Conservation (phyloP, 2,329 filamentous ascomycete species). For the Trichophyton benhamiae region DNA sequence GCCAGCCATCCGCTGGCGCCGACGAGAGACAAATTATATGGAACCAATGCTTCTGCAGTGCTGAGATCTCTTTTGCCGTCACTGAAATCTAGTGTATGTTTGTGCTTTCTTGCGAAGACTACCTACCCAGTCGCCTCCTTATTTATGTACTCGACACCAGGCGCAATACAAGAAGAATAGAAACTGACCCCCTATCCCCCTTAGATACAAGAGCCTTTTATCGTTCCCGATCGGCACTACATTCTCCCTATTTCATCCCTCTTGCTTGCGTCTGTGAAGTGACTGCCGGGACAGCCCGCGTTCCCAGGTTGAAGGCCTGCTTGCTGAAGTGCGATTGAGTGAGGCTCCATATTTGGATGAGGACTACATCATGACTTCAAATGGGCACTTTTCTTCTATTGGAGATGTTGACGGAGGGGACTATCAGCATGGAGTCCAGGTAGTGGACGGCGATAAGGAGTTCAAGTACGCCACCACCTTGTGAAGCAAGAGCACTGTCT, state of each 20-base stretch:
- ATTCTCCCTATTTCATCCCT: not conserved
- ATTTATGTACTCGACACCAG: not conserved
- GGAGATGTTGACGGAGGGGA: conserved; percentile 27
- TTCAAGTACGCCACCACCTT: conserved; percentile 62
- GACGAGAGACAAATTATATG: not conserved
- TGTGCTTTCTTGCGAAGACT: not conserved
- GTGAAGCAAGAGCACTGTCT: not conserved
- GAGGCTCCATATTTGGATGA: not conserved
- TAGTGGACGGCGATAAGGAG: conserved; percentile 89
- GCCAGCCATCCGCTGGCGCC: not conserved
- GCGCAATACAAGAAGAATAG: not conserved
- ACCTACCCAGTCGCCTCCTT: not conserved
- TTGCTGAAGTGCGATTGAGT: not conserved
- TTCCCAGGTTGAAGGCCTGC: not conserved
- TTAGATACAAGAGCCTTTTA: not conserved
- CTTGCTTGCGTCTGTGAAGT: not conserved
- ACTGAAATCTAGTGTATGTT: not conserved
- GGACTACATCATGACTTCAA: conserved; percentile 27
- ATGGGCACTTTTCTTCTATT: conserved; percentile 36
- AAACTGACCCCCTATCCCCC: not conserved
- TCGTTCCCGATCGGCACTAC: not conserved
- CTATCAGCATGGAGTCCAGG: conserved; percentile 90
- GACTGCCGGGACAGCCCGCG: not conserved
- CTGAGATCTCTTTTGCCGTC: not conserved
- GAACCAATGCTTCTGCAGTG: not conserved